Conservation (phyloP, 192 early-diverging fungal genomes). For the Coemansia sp. region DNA sequence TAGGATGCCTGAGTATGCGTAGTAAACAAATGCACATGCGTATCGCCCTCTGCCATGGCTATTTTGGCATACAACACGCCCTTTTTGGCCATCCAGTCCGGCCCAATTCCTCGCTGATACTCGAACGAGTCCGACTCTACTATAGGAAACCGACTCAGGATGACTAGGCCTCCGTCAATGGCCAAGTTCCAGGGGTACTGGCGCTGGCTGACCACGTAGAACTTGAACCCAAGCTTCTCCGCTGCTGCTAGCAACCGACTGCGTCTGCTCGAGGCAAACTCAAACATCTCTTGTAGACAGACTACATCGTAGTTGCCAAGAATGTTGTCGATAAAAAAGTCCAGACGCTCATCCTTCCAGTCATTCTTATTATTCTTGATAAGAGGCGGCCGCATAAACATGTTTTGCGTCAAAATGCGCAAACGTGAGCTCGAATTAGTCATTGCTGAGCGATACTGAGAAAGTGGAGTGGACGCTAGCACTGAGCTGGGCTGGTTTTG, state of each 20-base stretch:
- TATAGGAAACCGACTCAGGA: conserved; percentile 74
- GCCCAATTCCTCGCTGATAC: conserved; percentile 65
- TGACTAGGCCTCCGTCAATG: conserved; percentile 76
- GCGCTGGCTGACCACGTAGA: conserved; percentile 60
- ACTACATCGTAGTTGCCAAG: conserved; percentile 77
- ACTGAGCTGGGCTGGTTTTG: conserved; percentile 19
- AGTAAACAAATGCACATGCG: conserved; percentile 68
- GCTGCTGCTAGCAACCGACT: conserved; percentile 62
- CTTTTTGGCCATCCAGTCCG: conserved; percentile 73
- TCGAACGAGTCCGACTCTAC: conserved; percentile 56
- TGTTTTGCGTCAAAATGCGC: conserved; percentile 65
- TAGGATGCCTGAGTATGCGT: conserved; percentile 86
- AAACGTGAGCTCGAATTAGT: conserved; percentile 7
- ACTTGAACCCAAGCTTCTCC: conserved; percentile 64
- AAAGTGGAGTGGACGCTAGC: not conserved
- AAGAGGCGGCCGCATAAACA: conserved; percentile 71
- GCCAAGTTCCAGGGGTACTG: conserved; percentile 60
- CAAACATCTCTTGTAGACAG: conserved; percentile 80
- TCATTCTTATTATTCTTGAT: conserved; percentile 73
- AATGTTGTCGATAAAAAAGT: conserved; percentile 63
- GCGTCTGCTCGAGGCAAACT: conserved; percentile 63
- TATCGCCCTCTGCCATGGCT: conserved; percentile 43
- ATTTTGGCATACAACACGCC: conserved; percentile 77
- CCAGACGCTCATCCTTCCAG: conserved; percentile 77
- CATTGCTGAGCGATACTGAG: not conserved